Conservation (phyloP, 169 alveolate genomes). For the Cryptosporidium sp. region DNA sequence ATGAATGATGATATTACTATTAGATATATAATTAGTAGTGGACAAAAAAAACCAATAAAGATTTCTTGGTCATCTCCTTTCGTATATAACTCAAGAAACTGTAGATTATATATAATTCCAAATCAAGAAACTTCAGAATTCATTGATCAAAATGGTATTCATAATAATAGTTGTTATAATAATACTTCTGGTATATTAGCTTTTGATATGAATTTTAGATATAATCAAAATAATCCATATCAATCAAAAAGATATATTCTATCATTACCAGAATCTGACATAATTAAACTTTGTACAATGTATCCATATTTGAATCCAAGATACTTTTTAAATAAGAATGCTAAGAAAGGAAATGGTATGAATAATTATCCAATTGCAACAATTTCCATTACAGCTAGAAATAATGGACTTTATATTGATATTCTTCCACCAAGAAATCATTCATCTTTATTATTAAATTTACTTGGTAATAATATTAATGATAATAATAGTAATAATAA, state of each 20-base stretch:
- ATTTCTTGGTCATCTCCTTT: constrained; percentile 70
- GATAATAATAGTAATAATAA: not conserved
- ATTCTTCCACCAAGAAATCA: constrained; percentile 75
- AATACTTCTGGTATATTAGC: constrained; percentile 35
- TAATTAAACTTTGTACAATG: constrained; percentile 40
- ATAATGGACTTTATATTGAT: constrained; percentile 59
- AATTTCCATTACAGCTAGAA: constrained; percentile 53
- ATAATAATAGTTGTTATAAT: not conserved
- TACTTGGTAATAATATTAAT: not conserved
- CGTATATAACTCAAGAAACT: constrained; percentile 55
- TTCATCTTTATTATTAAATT: constrained; percentile 29
- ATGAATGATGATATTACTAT: not conserved
- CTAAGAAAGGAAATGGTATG: not conserved
- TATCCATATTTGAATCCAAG: constrained; percentile 71
- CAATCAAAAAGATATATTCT: constrained; percentile 61
- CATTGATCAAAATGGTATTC: not conserved
- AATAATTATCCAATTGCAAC: constrained; percentile 67
- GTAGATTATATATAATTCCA: constrained; percentile 65
- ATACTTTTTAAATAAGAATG: constrained; percentile 56
- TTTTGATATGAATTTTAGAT: constrained; percentile 54
- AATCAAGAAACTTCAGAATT: not conserved
- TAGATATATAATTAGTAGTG: constrained; percentile 13
- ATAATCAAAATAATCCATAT: constrained; percentile 50
- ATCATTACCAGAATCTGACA: constrained; percentile 70
- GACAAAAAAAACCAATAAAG: constrained; percentile 2